Evolutionary conservation across 306 rosid genomes (phyloP), one percentile per base, ranked within the genome.

Genomic region (Ceratonia siliqua): DNA sequence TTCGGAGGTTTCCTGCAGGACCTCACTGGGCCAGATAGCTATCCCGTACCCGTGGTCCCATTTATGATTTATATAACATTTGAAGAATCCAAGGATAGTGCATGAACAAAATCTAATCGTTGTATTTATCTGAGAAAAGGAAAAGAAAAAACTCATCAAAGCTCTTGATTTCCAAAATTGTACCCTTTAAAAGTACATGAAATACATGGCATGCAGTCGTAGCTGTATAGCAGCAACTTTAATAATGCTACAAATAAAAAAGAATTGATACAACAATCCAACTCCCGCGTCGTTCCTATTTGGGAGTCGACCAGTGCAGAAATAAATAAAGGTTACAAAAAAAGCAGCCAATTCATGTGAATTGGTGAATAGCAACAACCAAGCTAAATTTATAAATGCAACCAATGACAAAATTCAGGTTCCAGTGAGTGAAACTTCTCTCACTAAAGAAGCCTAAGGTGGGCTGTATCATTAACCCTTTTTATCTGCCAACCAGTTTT

Each of bases 401-500:
- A 78, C 45, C 80, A 82, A 73, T 45, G 68, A 24, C 74, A 63
- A 74, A 83, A 25, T 52, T 70, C 35, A 42, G 45, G 43, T 63
- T 15, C 28, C 64, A 27, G 72, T 8, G 14, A 27, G 73, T 41
- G 45, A 48, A 66, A 28, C 66, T 72, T 64, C 79, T 38, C 66
- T 74, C 1, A 21, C 80, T 92, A 94, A 69, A 94, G 92, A 73
- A 94, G 97, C 88, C 99, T 83, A 61, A 94, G 99, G 85, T 94
- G 97, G 1, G 95, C 88, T 8, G 96, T 92, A 70, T 94, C 99
- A 17, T 94, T 94, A 82, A 90, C 49, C 72, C 92, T 83, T 81
- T 90, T 94, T 20, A 94, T 90, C 92, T 90, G 99, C 99, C 97
- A 94, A 69, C 99, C 99, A 30, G 97, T 79, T 85, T 87, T 89